Percentiles rank a stretch among this genome's conserved stretches.
phyloP scores from a whole-genome alignment of 768 basidiomycete species.

The Kockovaella imperatae region DNA sequence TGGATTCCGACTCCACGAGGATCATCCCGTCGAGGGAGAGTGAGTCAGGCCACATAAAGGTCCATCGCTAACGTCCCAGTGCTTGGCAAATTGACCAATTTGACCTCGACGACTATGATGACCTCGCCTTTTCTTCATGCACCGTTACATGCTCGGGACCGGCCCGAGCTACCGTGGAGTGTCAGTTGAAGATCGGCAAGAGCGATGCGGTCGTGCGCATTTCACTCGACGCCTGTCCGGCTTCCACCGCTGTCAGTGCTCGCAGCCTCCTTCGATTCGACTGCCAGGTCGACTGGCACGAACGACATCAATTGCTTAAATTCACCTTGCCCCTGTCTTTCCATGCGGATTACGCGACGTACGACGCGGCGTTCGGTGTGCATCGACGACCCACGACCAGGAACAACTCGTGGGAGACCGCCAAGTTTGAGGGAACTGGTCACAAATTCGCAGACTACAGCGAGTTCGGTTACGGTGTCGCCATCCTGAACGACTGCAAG shows the following conservation, averaged over 20 bases:
- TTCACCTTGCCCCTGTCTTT: constrained; percentile 78
- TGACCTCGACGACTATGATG: neutral
- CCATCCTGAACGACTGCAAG: constrained; percentile 83
- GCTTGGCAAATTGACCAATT: neutral
- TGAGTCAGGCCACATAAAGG: neutral
- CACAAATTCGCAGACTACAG: constrained; percentile 55
- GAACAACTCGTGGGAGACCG: constrained; percentile 64
- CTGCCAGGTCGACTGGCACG: constrained; percentile 52
- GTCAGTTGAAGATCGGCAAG: neutral
- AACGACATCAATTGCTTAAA: constrained; percentile 28
- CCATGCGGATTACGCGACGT: constrained; percentile 68
- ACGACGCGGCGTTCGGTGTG: constrained; percentile 84
- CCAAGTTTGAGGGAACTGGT: constrained; percentile 87
- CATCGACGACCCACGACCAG: constrained; percentile 83
- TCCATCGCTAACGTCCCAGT: neutral
- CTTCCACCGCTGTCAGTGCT: constrained; percentile 55
- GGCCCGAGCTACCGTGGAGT: neutral
- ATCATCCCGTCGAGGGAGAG: neutral
- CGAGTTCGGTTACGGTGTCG: constrained; percentile 82
- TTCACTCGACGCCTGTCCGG: constrained; percentile 67
- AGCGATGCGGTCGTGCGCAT: constrained; percentile 49
- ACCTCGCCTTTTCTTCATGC: neutral
- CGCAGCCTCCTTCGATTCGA: constrained; percentile 72
- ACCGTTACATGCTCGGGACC: neutral
- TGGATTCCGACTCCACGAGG: neutral